phyloP scores from a whole-genome alignment of 148 eudicot genomes.

The Fagopyrum homotropicum region DNA sequence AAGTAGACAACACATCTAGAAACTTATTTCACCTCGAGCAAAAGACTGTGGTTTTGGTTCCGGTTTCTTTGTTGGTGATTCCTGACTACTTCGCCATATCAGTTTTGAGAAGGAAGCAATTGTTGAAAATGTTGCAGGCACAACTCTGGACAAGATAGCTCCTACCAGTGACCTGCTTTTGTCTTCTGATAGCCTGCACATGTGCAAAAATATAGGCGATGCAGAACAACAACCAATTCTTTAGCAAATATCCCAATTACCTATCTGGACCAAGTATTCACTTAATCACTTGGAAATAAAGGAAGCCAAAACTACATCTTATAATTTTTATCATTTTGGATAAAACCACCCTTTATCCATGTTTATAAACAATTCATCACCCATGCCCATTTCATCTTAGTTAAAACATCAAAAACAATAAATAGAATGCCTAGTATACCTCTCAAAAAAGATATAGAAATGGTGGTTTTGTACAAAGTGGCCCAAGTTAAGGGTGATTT shows the following conservation, averaged over 20 bases:
- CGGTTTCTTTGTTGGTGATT: constrained; percentile 38
- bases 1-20: not conserved
- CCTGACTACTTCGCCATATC: constrained; percentile 67
- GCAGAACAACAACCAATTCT: not conserved
- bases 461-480: not conserved
- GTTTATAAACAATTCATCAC: no score
- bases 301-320: not conserved
- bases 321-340: not conserved
- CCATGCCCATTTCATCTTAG: no score
- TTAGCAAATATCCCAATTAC: not conserved
- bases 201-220: constrained; percentile 13
- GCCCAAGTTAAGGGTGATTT: not conserved
- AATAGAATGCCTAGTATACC: not conserved
- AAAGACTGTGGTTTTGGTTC: constrained; percentile 82
- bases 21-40: constrained; percentile 54
- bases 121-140: constrained; percentile 89
- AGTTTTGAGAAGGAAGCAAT: constrained; percentile 75
- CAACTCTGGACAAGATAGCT: constrained; percentile 85
- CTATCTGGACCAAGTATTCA: not conserved
- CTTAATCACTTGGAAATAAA: not conserved
- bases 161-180: constrained; percentile 80
- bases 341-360: no score
- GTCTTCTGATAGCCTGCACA: constrained; percentile 81
- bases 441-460: not conserved
- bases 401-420: no score